Evolutionary conservation across 2,329 filamentous ascomycete species (phyloP).

Genomic region (Emmonsia crescens): DNA sequence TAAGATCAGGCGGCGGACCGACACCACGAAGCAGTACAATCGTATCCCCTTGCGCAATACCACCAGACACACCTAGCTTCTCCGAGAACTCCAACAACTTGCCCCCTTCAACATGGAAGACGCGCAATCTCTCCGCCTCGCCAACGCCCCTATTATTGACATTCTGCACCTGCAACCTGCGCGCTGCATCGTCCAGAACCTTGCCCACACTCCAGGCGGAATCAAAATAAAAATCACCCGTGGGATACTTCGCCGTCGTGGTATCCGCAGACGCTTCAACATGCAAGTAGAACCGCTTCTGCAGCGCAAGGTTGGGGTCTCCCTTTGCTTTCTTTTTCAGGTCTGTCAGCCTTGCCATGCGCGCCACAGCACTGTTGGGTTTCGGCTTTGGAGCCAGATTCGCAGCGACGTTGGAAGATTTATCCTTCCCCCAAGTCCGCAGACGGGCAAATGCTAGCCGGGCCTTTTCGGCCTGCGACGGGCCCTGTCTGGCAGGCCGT

Average conservation of each 20-base stretch:
- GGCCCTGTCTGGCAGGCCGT: conserved; percentile 31
- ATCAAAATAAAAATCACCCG: conserved; percentile 69
- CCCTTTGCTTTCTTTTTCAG: conserved; percentile 86
- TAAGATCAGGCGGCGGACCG: conserved; percentile 64
- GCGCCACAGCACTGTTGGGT: conserved; percentile 51
- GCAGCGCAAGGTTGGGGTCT: conserved; percentile 64
- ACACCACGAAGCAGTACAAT: conserved; percentile 80
- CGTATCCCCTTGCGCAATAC: conserved; percentile 70
- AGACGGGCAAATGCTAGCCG: conserved; percentile 65
- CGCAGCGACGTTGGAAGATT: conserved; percentile 53
- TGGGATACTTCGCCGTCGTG: conserved; percentile 70
- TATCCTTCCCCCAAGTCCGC: conserved; percentile 67
- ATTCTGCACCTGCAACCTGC: conserved; percentile 34
- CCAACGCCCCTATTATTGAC: conserved; percentile 34
- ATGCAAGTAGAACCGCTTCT: conserved; percentile 82
- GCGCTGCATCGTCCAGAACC: conserved; percentile 36
- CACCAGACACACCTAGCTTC: conserved; percentile 56
- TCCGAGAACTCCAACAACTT: conserved; percentile 78
- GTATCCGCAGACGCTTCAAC: conserved; percentile 86
- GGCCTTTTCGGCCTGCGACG: conserved; percentile 50
- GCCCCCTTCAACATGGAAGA: conserved; percentile 90
- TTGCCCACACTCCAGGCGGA: conserved; percentile 84
- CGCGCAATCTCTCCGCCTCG: conserved; percentile 61
- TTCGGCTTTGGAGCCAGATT: conserved; percentile 55
- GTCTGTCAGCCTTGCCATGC: conserved; percentile 58